Conservation (phyloP, 1,284 basidiomycete species). For the Leccinum ponderosum region DNA sequence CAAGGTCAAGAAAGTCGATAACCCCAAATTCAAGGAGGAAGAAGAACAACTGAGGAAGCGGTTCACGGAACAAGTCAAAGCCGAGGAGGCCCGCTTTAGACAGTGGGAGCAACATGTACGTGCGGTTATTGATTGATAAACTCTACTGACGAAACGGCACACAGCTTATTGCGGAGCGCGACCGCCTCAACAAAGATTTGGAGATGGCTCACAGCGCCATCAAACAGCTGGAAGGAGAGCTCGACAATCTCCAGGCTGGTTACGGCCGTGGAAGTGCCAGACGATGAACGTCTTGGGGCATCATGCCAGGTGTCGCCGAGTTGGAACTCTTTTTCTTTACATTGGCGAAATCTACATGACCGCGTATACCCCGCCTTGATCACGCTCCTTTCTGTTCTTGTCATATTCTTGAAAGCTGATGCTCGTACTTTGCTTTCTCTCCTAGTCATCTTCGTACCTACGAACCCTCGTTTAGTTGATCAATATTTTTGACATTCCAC, state of each 20-base stretch:
- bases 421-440: slow-evolving; percentile 3
- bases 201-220: slow-evolving; percentile 91
- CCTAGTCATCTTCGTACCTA: slow-evolving; percentile 1
- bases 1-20: slow-evolving; percentile 98
- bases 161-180: slow-evolving; percentile 93
- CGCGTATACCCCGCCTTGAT: slow-evolving; percentile 28
- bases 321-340: slow-evolving; percentile 3
- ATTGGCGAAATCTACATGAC: slow-evolving; percentile 7
- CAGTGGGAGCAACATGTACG: slow-evolving; percentile 99
- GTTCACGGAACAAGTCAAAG: slow-evolving; percentile 99
- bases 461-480: slow-evolving; percentile 29
- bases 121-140: slow-evolving; percentile 18
- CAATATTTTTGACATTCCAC: slow-evolving; percentile 10
- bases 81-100: slow-evolving; percentile 96
- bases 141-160: slow-evolving; percentile 15
- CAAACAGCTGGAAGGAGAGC: slow-evolving; percentile 87
- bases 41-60: slow-evolving; percentile 95
- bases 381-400: slow-evolving; percentile 18
- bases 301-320: neutral
- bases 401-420: slow-evolving; percentile 6
- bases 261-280: slow-evolving; percentile 77
- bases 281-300: slow-evolving; percentile 44
- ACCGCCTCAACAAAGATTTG: slow-evolving; percentile 95
- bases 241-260: slow-evolving; percentile 87
- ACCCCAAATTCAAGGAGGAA: slow-evolving; percentile 99